Evolutionary conservation across 2,329 filamentous ascomycete genomes (phyloP), one percentile per base, ranked within the genome.

Genomic region (Botrytis medusae): DNA sequence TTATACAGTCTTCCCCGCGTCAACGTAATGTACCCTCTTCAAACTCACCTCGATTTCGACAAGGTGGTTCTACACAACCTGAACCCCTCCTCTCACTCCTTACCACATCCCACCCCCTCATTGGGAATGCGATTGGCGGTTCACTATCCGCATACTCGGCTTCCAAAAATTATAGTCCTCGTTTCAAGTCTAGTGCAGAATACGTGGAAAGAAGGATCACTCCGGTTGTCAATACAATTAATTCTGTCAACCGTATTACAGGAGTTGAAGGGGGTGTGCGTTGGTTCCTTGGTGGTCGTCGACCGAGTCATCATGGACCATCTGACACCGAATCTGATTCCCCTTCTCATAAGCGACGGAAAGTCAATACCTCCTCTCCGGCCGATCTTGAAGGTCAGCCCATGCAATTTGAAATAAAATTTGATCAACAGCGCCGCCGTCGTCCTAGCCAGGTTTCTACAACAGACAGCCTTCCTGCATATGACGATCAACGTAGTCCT

Each of bases 191-290:
- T n/a, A 90, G 94, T 74, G 95, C 93, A 67, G 94, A 97, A 81
- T 94, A 97, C 78, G 91, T 98, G 32, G 95, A 98, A 82, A 91
- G 93, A 64, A 95, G 93, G 77, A 89, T 97, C 69, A 93, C 92
- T 1, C 94, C 94, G 1, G 90, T 98, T 70, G 93, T 93, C 70
- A 96, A 93, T 79, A 96, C 93, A 0, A 93, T 97, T 44, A 93
- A 93, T 22, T 92, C 90, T 0, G 93, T 97, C 9, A 92, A 94
- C 44, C 89, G 93, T 44, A 91, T 91, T 46, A 97, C 95, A 0
- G 95, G 95, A 74, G 92, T 98, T 2, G 95, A 98, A 81, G 91
- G 91, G 72, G 92, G 94, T 72, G 88, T 98, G 22, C 88, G 96
- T 68, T 95, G 94, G 89, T 96, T 97, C 77, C 85, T 98, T 10